These are phyloP conservation scores for Ustilago bromivora DNA, from an alignment of 1,284 basidiomycete species.

Conservation along the genomic window DNA sequence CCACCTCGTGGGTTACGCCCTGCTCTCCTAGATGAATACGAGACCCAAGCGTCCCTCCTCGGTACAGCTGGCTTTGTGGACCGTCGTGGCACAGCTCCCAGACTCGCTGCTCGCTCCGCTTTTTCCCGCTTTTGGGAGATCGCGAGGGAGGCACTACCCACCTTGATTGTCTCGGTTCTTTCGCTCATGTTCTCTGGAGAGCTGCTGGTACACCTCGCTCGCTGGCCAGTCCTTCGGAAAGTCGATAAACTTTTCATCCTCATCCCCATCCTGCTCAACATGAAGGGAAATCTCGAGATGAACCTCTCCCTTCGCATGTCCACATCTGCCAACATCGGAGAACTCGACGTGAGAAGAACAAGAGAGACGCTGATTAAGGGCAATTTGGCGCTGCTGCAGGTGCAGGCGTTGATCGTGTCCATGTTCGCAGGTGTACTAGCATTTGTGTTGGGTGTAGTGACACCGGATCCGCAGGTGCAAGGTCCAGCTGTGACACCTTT, in stretches of 20 bases:
- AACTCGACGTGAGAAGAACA: constrained; percentile 80
- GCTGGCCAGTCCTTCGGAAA: constrained; percentile 86
- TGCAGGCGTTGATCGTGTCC: constrained; percentile 91
- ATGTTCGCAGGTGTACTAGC: constrained; percentile 85
- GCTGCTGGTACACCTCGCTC: constrained; percentile 84
- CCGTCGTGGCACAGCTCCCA: constrained; percentile 44
- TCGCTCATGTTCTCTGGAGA: constrained; percentile 86
- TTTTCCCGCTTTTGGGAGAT: constrained; percentile 58
- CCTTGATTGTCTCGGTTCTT: constrained; percentile 71
- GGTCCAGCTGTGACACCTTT: constrained; percentile 10
- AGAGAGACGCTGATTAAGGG: constrained; percentile 81
- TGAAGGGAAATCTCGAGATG: constrained; percentile 97
- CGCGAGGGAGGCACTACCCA: constrained; percentile 70
- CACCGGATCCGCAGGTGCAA: constrained; percentile 31
- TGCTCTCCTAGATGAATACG: constrained; percentile 26
- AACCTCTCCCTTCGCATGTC: constrained; percentile 75
- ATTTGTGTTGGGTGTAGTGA: constrained; percentile 76
- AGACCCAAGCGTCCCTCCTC: constrained; percentile 37
- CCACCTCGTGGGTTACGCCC: constrained; percentile 4
- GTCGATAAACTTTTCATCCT: constrained; percentile 96
- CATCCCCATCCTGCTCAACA: constrained; percentile 91
- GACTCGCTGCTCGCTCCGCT: constrained; percentile 28
- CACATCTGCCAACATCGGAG: constrained; percentile 79
- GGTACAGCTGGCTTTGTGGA: constrained; percentile 46
- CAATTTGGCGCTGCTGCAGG: constrained; percentile 87